phyloP scores from a whole-genome alignment of 169 alveolate species.

The Plasmodium gallinaceum region DNA sequence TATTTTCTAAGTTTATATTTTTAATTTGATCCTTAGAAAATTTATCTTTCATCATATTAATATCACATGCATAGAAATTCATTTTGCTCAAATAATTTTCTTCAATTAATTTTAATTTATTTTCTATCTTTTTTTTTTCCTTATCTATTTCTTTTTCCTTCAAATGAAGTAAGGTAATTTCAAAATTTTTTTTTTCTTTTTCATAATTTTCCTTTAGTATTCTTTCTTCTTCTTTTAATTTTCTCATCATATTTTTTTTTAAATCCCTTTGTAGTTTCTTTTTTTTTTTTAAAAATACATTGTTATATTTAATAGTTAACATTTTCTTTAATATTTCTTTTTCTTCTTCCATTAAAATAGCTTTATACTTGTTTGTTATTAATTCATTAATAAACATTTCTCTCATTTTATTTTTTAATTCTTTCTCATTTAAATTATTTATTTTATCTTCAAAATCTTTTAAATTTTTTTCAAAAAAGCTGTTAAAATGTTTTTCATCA shows the following conservation, averaged over 20 bases:
- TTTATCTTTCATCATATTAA: slow-evolving; percentile 42
- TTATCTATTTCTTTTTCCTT: slow-evolving; percentile 43
- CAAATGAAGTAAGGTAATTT: slow-evolving; percentile 13
- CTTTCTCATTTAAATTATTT: slow-evolving; percentile 21
- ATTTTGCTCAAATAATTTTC: slow-evolving; percentile 59
- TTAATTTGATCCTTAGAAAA: slow-evolving; percentile 16
- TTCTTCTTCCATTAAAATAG: slow-evolving; percentile 63
- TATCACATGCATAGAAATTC: slow-evolving; percentile 52
- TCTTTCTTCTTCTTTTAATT: slow-evolving; percentile 47
- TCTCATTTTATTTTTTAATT: slow-evolving; percentile 42
- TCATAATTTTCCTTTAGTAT: slow-evolving; percentile 38
- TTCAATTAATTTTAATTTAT: slow-evolving; percentile 14
- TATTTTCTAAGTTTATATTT: slow-evolving; percentile 22
- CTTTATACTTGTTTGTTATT: slow-evolving; percentile 31
- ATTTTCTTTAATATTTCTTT: slow-evolving; percentile 34
- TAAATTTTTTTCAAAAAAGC: slow-evolving; percentile 8
- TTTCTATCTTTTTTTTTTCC: slow-evolving; percentile 40
- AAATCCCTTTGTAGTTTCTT: slow-evolving; percentile 45
- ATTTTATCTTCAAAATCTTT: slow-evolving; percentile 16
- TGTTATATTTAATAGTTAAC: slow-evolving; percentile 51
- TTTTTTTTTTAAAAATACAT: slow-evolving; percentile 29
- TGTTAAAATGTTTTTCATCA: slow-evolving; percentile 7
- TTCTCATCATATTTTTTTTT: slow-evolving; percentile 24
- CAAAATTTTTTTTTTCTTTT: slow-evolving; percentile 43
- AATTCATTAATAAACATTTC: slow-evolving; percentile 51